These are phyloP conservation scores for Microcyclospora pomicola DNA, from an alignment of 2,329 filamentous ascomycete genomes.

Conservation along the genomic window DNA sequence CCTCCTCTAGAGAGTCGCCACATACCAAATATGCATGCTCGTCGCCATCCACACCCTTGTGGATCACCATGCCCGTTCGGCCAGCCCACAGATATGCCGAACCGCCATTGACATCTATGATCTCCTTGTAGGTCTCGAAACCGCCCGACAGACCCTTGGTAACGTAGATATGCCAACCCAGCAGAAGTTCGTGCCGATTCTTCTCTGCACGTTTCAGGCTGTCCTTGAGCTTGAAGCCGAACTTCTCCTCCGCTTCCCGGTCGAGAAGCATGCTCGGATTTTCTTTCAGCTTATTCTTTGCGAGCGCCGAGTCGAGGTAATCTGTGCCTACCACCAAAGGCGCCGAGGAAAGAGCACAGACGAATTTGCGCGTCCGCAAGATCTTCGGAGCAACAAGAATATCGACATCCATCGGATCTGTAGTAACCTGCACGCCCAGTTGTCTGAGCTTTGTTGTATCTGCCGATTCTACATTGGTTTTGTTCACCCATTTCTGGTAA, in stretches of 20 bases:
- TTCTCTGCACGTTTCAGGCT: slow-evolving; percentile 56
- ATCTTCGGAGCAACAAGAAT: slow-evolving; percentile 79
- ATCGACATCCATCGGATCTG: slow-evolving; percentile 63
- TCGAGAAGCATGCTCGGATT: slow-evolving; percentile 56
- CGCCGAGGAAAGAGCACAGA: slow-evolving; percentile 70
- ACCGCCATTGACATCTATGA: slow-evolving; percentile 80
- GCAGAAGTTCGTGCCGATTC: slow-evolving; percentile 64
- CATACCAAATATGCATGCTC: slow-evolving; percentile 58
- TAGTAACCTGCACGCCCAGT: slow-evolving; percentile 67
- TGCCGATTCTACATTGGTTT: slow-evolving; percentile 58
- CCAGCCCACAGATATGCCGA: slow-evolving; percentile 59
- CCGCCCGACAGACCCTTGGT: slow-evolving; percentile 68
- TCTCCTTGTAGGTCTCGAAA: slow-evolving; percentile 69
- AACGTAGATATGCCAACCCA: slow-evolving; percentile 69
- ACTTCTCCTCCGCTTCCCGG: slow-evolving; percentile 55
- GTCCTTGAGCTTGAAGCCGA: slow-evolving; percentile 54
- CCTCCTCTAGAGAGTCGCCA: slow-evolving; percentile 52
- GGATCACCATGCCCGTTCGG: slow-evolving; percentile 48
- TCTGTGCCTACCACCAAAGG: slow-evolving; percentile 62
- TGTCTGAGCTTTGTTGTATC: slow-evolving; percentile 75
- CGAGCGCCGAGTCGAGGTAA: slow-evolving; percentile 67
- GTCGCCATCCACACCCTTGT: slow-evolving; percentile 44
- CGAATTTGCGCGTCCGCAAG: slow-evolving; percentile 85
- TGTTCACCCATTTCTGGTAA: slow-evolving; percentile 66
- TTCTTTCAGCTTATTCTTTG: slow-evolving; percentile 46